A percentile compares a stretch with the other conserved stretches of the same genome.
phyloP scores from a whole-genome alignment of 345 rosid species.

The Garcia nutans region DNA sequence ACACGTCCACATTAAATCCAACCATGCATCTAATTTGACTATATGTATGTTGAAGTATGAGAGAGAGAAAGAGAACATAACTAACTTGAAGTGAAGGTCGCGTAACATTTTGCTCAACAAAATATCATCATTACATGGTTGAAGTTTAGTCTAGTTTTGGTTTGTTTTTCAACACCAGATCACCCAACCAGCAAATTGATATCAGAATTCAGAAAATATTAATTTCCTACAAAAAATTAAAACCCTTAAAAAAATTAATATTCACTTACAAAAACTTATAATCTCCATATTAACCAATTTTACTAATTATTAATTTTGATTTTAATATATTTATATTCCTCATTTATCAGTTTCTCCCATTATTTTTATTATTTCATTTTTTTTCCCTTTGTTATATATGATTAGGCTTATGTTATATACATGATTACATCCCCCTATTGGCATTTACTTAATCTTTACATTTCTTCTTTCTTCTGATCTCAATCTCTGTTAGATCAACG shows the following conservation, averaged over 20 bases:
- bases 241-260: no score
- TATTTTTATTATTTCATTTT: background rate
- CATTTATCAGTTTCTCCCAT: background rate
- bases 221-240: constrained; percentile 1
- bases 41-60: background rate
- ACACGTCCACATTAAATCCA: background rate
- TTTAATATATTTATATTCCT: background rate
- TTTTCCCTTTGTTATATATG: background rate
- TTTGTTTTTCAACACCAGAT: background rate
- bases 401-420: background rate
- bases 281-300: background rate
- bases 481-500: background rate
- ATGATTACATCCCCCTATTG: background rate
- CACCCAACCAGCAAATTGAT: background rate
- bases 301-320: background rate
- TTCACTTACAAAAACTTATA: background rate
- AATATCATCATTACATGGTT: constrained; percentile 18
- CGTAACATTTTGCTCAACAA: constrained; percentile 12
- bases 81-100: constrained; percentile 32
- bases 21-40: background rate
- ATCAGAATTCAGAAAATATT: background rate
- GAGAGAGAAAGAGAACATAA: background rate
- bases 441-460: constrained; percentile 15
- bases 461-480: background rate
- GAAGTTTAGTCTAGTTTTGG: constrained; percentile 18